Evolutionary conservation across 202 grass and related monocot genomes (phyloP).

Genomic region (Eragrostis tef): DNA sequence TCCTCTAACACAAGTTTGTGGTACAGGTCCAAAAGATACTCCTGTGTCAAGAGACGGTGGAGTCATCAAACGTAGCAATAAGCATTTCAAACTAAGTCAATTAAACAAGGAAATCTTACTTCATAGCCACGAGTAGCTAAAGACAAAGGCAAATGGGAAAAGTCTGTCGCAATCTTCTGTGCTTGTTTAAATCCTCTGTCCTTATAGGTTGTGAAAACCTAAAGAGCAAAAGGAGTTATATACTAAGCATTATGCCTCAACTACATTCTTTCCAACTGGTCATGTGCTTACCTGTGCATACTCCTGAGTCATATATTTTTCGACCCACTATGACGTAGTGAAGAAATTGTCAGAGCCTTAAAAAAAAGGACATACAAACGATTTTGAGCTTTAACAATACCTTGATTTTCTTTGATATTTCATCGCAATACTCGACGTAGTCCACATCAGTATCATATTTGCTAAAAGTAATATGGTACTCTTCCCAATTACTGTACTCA

Average conservation of each 20-base stretch:
- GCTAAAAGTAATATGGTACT: constrained; percentile 2
- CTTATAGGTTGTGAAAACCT: not conserved
- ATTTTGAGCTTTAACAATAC: constrained; percentile 25
- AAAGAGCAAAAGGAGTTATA: not conserved
- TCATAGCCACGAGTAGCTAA: constrained; percentile 13
- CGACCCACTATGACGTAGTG: constrained; percentile 28
- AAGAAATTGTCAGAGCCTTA: not conserved
- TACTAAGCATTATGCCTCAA: not conserved
- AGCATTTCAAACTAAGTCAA: not conserved
- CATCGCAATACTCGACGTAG: constrained; percentile 35
- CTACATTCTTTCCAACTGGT: not conserved
- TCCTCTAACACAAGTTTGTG: not conserved
- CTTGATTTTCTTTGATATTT: constrained; percentile 40
- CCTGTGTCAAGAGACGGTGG: not conserved
- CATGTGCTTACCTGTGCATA: not conserved
- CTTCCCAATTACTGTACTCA: not conserved
- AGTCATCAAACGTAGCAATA: not conserved
- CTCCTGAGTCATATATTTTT: not conserved
- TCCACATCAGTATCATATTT: constrained; percentile 5
- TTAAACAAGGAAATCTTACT: not conserved
- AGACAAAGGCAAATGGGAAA: not conserved
- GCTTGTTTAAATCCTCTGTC: not conserved
- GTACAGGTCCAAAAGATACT: not conserved
- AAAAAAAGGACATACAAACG: not conserved
- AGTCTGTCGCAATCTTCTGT: not conserved